Evolutionary conservation across 2,329 filamentous ascomycete genomes (phyloP).

Genomic region (Coniochaeta sp.): DNA sequence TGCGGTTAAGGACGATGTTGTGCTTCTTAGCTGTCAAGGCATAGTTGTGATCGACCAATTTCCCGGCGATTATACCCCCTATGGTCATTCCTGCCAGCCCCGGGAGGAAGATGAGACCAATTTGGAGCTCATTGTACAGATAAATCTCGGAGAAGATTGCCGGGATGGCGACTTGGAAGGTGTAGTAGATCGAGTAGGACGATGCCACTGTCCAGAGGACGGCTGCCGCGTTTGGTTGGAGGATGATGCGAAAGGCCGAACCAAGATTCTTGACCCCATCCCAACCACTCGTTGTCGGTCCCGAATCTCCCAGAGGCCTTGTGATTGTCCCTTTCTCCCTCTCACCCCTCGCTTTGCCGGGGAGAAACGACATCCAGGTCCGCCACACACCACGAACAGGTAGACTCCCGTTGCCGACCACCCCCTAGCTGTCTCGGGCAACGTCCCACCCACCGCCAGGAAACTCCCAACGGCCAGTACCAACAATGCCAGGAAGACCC

Average conservation of each 20-base stretch:
- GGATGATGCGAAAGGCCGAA: constrained; percentile 39
- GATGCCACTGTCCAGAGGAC: constrained; percentile 26
- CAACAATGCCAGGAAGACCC: constrained; percentile 57
- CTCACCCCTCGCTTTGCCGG: constrained; percentile 12
- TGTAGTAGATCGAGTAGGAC: constrained; percentile 43
- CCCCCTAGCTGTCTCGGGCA: constrained; percentile 47
- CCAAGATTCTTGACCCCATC: constrained; percentile 24
- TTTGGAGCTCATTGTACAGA: constrained; percentile 27
- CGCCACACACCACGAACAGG: constrained; percentile 38
- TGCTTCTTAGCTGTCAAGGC: constrained; percentile 51
- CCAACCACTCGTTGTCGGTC: too few species aligned
- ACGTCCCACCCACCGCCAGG: constrained; percentile 40
- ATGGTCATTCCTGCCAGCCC: constrained; percentile 7
- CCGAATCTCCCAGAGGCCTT: too few species aligned
- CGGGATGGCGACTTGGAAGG: constrained; percentile 42
- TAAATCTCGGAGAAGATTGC: constrained; percentile 41
- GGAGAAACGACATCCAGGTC: constrained; percentile 35
- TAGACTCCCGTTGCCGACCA: constrained; percentile 51
- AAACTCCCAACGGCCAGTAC: constrained; percentile 32
- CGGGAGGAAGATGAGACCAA: constrained; percentile 7
- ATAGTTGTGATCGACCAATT: constrained; percentile 56
- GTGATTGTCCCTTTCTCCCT: neutral
- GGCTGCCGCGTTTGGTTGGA: constrained; percentile 44
- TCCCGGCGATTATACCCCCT: constrained; percentile 38
- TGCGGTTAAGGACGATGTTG: neutral